A percentile compares a stretch with the other conserved stretches of the same genome.
phyloP scores from a whole-genome alignment of 176 grass and related monocot genomes.

The Carex parvula region DNA sequence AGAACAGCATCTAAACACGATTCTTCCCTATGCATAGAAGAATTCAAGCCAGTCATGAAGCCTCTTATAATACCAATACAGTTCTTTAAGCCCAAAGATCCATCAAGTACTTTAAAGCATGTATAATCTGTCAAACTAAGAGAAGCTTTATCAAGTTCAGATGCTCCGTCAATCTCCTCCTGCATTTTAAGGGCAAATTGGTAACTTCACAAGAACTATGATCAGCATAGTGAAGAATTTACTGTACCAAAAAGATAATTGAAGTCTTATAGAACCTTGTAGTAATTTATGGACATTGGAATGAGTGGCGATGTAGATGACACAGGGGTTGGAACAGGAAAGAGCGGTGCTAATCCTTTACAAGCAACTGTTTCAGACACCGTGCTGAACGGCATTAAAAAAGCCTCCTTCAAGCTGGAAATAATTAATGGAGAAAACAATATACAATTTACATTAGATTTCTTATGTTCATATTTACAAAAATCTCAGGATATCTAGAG shows the following conservation, averaged over 20 bases:
- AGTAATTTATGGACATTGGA: slow-evolving; percentile 65
- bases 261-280: slow-evolving; percentile 52
- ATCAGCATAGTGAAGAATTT: neutral
- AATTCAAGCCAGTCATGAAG: slow-evolving; percentile 33
- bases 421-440: slow-evolving; percentile 15
- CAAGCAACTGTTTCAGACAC: slow-evolving; percentile 78
- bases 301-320: slow-evolving; percentile 32
- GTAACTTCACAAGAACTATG: slow-evolving; percentile 7
- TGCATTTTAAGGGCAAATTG: slow-evolving; percentile 40
- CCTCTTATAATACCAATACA: slow-evolving; percentile 76
- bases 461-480: slow-evolving; percentile 6
- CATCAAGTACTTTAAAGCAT: slow-evolving; percentile 89
- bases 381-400: slow-evolving; percentile 77
- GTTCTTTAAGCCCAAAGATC: slow-evolving; percentile 61
- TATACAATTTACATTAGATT: slow-evolving; percentile 15
- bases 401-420: slow-evolving; percentile 88
- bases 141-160: slow-evolving; percentile 24
- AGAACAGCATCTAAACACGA: slow-evolving; percentile 54
- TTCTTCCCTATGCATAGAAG: slow-evolving; percentile 18
- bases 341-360: slow-evolving; percentile 66
- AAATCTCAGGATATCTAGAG: neutral
- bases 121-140: slow-evolving; percentile 50
- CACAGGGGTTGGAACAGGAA: slow-evolving; percentile 44
- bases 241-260: slow-evolving; percentile 9
- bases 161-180: slow-evolving; percentile 43